Evolutionary conservation across 164 flowering plant genomes (phyloP).

Genomic region (Liquidambar formosana): DNA sequence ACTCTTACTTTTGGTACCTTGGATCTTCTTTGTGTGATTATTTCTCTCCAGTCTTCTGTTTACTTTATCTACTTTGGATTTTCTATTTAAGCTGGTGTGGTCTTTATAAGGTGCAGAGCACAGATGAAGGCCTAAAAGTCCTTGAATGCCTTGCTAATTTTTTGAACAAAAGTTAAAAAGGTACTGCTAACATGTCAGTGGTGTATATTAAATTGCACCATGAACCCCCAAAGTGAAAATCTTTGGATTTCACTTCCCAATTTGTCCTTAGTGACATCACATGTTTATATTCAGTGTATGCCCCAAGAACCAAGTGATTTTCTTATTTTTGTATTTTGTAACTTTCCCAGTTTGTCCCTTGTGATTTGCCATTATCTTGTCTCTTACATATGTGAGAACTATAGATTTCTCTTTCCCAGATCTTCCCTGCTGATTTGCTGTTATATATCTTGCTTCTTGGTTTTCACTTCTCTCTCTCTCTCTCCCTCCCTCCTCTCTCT

Average conservation of each 20-base stretch:
- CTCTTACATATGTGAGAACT: background rate
- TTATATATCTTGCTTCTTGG: too few species aligned
- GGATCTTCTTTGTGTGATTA: constrained; percentile 16
- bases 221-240: constrained; percentile 6
- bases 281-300: constrained; percentile 3
- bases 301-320: constrained; percentile 4
- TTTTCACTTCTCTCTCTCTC: too few species aligned
- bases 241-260: constrained; percentile 18
- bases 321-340: background rate
- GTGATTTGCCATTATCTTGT: background rate
- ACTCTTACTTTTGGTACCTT: constrained; percentile 12
- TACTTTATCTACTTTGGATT: constrained; percentile 14
- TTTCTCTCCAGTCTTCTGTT: constrained; percentile 2
- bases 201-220: background rate
- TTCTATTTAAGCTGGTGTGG: constrained; percentile 13
- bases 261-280: constrained; percentile 18
- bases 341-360: constrained; percentile 6
- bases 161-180: constrained; percentile 2
- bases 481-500: too few species aligned
- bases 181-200: constrained; percentile 8
- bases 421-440: background rate
- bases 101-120: constrained; percentile 11
- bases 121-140: background rate
- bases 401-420: background rate
- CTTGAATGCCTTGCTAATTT: background rate